A percentile compares a stretch with the other conserved stretches of the same genome.
Conservation (phyloP, 768 basidiomycete genomes). For the Butyriboletus loyo region DNA sequence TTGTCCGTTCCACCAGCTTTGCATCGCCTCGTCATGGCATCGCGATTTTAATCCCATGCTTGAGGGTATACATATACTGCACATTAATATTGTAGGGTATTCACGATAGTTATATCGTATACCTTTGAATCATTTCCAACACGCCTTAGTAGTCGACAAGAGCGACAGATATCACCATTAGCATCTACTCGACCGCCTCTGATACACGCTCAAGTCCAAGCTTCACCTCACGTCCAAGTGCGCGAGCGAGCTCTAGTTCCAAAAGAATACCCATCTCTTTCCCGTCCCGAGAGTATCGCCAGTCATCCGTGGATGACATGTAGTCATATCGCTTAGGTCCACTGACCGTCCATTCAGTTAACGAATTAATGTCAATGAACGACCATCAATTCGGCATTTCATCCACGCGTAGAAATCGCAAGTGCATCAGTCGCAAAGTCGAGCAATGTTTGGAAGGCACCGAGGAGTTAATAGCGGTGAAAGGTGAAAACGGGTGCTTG, state of each 20-base stretch:
- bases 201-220: conserved; percentile 31
- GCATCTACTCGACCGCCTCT: conserved; percentile 15
- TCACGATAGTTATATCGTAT: neutral
- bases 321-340: conserved; percentile 94
- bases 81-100: conserved; percentile 9
- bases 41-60: neutral
- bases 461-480: conserved; percentile 1
- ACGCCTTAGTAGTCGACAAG: neutral
- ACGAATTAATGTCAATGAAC: neutral
- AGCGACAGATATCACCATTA: neutral
- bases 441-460: neutral
- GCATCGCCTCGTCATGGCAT: neutral
- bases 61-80: conserved; percentile 3
- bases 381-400: neutral
- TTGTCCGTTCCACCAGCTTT: neutral
- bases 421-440: neutral
- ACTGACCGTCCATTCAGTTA: conserved; percentile 39
- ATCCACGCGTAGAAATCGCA: conserved; percentile 4
- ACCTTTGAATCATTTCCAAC: neutral
- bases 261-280: conserved; percentile 58
- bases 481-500: neutral
- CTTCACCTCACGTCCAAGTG: conserved; percentile 36
- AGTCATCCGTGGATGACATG: conserved; percentile 48
- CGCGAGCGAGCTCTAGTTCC: conserved; percentile 60
- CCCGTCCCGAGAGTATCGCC: conserved; percentile 77